Evolutionary conservation across 306 rosid species (phyloP).

Genomic region (Dicorynia guianensis): DNA sequence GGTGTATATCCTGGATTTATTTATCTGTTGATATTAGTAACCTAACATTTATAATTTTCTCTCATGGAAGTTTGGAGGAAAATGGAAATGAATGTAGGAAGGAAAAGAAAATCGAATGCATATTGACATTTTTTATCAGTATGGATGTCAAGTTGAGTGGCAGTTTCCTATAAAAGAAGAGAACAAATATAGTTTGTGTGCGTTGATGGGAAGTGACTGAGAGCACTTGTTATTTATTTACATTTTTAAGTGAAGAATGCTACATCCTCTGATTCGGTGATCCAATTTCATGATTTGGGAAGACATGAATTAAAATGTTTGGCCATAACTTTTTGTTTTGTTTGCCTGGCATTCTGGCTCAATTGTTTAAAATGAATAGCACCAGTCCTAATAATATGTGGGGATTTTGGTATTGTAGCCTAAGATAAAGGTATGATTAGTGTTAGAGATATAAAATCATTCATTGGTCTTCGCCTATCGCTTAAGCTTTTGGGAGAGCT

Average conservation of each 20-base stretch:
- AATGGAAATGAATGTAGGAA: background rate
- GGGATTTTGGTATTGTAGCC: background rate
- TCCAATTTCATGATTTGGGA: background rate
- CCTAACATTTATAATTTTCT: background rate
- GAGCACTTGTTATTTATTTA: background rate
- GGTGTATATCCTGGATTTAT: background rate
- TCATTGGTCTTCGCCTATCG: too few species aligned
- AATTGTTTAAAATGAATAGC: background rate
- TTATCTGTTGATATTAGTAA: too few species aligned
- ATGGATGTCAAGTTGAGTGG: background rate
- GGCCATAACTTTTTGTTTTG: too few species aligned
- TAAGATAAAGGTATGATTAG: slow-evolving; percentile 3
- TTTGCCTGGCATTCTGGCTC: background rate
- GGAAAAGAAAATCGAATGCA: background rate
- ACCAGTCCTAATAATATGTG: background rate
- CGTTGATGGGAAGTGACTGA: background rate
- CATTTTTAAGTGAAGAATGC: background rate
- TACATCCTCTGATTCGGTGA: background rate
- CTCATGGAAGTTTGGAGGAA: background rate
- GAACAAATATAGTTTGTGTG: background rate
- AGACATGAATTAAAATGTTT: background rate
- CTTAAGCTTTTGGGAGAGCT: too few species aligned
- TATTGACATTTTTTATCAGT: background rate
- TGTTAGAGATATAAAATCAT: too few species aligned
- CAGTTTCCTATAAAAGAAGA: background rate